phyloP scores from a whole-genome alignment of 202 grass and related monocot species.

The Zizania palustris region DNA sequence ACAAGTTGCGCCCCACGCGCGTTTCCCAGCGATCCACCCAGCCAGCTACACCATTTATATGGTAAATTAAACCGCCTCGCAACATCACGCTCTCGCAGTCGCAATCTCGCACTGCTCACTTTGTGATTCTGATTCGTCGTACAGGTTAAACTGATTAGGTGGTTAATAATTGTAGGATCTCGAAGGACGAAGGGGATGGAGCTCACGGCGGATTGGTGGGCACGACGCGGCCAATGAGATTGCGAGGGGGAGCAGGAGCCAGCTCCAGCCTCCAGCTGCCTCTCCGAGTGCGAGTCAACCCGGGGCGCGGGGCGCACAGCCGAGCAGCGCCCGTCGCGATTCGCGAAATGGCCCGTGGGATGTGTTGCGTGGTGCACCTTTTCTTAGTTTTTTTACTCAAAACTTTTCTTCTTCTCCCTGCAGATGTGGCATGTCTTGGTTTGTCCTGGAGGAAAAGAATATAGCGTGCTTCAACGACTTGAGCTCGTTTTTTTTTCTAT shows the following conservation, averaged over 20 bases:
- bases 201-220: neutral
- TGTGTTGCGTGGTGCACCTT: constrained; percentile 19
- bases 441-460: constrained; percentile 13
- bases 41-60: constrained; percentile 14
- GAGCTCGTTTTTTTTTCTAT: neutral
- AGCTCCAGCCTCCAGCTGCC: neutral
- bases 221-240: constrained; percentile 14
- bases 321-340: neutral
- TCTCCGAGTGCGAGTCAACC: constrained; percentile 50
- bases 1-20: constrained; percentile 6
- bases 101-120: neutral
- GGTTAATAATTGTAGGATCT: neutral
- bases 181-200: neutral
- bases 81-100: neutral
- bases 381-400: neutral
- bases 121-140: neutral
- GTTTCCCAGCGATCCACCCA: neutral
- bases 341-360: constrained; percentile 19
- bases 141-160: neutral
- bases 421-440: constrained; percentile 11
- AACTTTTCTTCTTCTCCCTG: neutral
- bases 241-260: neutral
- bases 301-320: no score
- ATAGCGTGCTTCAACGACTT: neutral
- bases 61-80: neutral